Evolutionary conservation across 495 filamentous ascomycete genomes (phyloP).

Genomic region (Aspergillus carlsbadensis): DNA sequence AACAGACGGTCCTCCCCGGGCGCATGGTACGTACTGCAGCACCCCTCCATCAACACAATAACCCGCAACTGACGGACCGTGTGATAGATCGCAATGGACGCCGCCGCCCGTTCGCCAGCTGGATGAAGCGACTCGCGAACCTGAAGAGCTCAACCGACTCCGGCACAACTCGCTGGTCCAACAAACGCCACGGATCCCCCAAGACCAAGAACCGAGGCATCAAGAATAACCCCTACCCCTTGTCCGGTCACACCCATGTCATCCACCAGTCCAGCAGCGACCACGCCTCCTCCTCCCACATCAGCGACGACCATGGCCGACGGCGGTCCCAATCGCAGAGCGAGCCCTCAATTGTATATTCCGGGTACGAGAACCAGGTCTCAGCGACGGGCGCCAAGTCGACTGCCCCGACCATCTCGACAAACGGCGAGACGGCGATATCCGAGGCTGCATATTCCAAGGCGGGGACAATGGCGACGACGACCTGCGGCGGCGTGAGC

Average conservation of each 20-base stretch:
- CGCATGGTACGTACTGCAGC: slow-evolving; percentile 61
- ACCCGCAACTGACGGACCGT: too few relatives aligned
- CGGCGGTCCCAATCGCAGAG: slow-evolving; percentile 43
- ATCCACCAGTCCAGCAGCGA: slow-evolving; percentile 43
- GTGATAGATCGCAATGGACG: slow-evolving; percentile 62
- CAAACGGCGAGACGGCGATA: slow-evolving; percentile 70
- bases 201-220: slow-evolving; percentile 59
- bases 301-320: slow-evolving; percentile 25
- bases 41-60: neutral
- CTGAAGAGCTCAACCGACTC: slow-evolving; percentile 66
- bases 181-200: slow-evolving; percentile 46
- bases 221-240: slow-evolving; percentile 81
- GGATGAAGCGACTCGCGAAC: slow-evolving; percentile 92
- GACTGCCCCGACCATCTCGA: slow-evolving; percentile 75
- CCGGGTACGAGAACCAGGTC: slow-evolving; percentile 55
- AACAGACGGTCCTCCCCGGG: slow-evolving; percentile 60
- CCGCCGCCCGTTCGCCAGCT: slow-evolving; percentile 82
- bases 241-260: slow-evolving; percentile 52
- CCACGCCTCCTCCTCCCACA: slow-evolving; percentile 45
- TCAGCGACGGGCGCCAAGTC: slow-evolving; percentile 66
- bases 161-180: slow-evolving; percentile 42
- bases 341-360: slow-evolving; percentile 55
- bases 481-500: slow-evolving; percentile 58
- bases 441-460: slow-evolving; percentile 79
- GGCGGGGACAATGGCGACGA: slow-evolving; percentile 69